These are phyloP conservation scores for Eutypa lata DNA, from an alignment of 2,329 filamentous ascomycete genomes.

Conservation along the genomic window DNA sequence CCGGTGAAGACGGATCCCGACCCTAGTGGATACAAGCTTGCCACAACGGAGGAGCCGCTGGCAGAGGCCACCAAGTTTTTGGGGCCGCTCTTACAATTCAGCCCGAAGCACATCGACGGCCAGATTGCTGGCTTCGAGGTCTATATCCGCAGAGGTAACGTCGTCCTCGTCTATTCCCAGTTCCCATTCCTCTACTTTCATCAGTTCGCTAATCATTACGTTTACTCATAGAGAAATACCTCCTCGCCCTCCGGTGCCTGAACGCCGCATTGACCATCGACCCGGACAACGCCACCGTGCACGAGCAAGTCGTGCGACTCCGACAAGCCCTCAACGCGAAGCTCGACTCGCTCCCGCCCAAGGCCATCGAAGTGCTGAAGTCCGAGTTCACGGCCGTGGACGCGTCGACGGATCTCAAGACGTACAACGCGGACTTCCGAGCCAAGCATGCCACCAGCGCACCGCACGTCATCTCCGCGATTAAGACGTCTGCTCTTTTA, in stretches of 20 bases:
- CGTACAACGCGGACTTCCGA: slow-evolving; percentile 66
- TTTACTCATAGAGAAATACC: slow-evolving; percentile 67
- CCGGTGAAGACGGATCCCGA: slow-evolving; percentile 88
- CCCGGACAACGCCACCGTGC: slow-evolving; percentile 65
- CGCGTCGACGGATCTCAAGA: slow-evolving; percentile 53
- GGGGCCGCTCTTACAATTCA: slow-evolving; percentile 75
- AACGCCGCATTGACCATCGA: slow-evolving; percentile 70
- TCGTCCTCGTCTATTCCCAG: not conserved
- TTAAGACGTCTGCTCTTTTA: slow-evolving; percentile 58
- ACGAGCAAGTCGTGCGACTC: slow-evolving; percentile 72
- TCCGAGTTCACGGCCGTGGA: slow-evolving; percentile 62
- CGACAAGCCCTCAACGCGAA: slow-evolving; percentile 57
- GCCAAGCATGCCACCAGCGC: slow-evolving; percentile 60
- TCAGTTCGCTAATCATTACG: slow-evolving; percentile 23
- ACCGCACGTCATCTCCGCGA: slow-evolving; percentile 59
- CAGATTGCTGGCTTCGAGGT: slow-evolving; percentile 90
- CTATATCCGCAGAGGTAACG: slow-evolving; percentile 76
- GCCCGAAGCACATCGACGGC: slow-evolving; percentile 73
- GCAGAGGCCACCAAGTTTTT: slow-evolving; percentile 87
- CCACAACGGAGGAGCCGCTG: slow-evolving; percentile 77
- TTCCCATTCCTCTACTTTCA: slow-evolving; percentile 4
- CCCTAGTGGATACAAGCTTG: slow-evolving; percentile 75
- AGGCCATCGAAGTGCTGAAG: slow-evolving; percentile 68
- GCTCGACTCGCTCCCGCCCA: slow-evolving; percentile 57
- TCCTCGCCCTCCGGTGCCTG: slow-evolving; percentile 84